phyloP scores from a whole-genome alignment of 1,284 basidiomycete genomes.

The Neotropicomus parvogracilis region DNA sequence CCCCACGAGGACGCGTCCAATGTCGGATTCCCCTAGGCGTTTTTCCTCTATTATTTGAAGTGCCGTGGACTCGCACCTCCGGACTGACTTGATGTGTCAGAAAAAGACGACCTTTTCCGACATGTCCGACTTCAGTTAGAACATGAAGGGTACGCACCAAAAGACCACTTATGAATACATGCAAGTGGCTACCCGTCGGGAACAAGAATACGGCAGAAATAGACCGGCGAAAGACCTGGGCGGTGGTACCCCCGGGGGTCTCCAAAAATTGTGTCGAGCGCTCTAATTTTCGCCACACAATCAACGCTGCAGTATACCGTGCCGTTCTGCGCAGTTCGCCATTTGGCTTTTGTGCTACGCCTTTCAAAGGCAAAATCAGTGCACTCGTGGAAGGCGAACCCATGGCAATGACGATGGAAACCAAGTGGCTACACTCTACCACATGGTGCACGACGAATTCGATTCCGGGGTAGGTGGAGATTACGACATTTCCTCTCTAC shows the following conservation, averaged over 20 bases:
- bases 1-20: too few relatives aligned
- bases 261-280: background rate
- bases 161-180: background rate
- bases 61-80: too few relatives aligned
- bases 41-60: too few relatives aligned
- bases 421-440: constrained; percentile 1
- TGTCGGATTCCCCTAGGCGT: too few relatives aligned
- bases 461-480: background rate
- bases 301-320: too few relatives aligned
- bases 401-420: constrained; percentile 16
- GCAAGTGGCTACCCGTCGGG: too few relatives aligned
- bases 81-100: too few relatives aligned
- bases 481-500: constrained; percentile 15
- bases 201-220: too few relatives aligned
- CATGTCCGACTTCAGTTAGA: background rate
- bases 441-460: background rate
- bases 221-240: too few relatives aligned
- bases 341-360: background rate
- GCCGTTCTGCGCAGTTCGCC: background rate
- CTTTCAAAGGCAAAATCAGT: background rate
- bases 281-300: background rate
- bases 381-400: constrained; percentile 5
- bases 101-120: too few relatives aligned
- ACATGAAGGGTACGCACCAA: background rate
- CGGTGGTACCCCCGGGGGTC: too few relatives aligned